Percentiles rank a stretch among this genome's conserved stretches.
Conservation (phyloP, 257 asterid species). For the Nemophila menziesii region DNA sequence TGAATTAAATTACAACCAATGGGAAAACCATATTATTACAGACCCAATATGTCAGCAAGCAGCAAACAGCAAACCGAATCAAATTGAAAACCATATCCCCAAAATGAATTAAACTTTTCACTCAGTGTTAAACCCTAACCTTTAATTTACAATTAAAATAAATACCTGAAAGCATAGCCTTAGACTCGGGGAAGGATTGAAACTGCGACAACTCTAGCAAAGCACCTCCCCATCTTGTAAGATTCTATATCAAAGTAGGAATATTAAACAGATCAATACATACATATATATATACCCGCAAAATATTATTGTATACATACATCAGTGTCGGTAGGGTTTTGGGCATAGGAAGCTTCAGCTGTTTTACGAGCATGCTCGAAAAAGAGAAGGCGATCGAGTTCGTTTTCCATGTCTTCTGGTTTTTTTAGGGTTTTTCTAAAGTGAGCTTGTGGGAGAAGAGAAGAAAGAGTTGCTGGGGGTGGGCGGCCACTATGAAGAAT, state of each 20-base stretch:
- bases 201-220: conserved; percentile 81
- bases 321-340: conserved; percentile 71
- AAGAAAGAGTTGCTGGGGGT: too few species aligned
- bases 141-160: too few species aligned
- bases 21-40: background rate
- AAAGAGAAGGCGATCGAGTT: conserved; percentile 70
- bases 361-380: conserved; percentile 83
- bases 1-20: too few species aligned
- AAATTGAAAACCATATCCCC: background rate
- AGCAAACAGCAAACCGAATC: background rate
- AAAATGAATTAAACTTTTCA: too few species aligned
- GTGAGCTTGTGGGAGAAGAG: too few species aligned
- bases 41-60: background rate
- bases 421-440: too few species aligned
- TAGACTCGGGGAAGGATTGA: conserved; percentile 60
- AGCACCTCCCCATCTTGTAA: conserved; percentile 88
- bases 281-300: too few species aligned
- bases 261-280: background rate
- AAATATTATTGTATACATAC: conserved; percentile 18
- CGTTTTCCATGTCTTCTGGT: conserved; percentile 47
- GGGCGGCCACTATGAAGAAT: too few species aligned
- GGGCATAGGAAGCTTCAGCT: conserved; percentile 55
- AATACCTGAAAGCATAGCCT: conserved; percentile 63
- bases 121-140: too few species aligned
- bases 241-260: conserved; percentile 36